A percentile compares a stretch with the other conserved stretches of the same genome.
These are phyloP conservation scores for Fraxinus anomala DNA, from an alignment of 257 asterid species.

Conservation along the genomic window DNA sequence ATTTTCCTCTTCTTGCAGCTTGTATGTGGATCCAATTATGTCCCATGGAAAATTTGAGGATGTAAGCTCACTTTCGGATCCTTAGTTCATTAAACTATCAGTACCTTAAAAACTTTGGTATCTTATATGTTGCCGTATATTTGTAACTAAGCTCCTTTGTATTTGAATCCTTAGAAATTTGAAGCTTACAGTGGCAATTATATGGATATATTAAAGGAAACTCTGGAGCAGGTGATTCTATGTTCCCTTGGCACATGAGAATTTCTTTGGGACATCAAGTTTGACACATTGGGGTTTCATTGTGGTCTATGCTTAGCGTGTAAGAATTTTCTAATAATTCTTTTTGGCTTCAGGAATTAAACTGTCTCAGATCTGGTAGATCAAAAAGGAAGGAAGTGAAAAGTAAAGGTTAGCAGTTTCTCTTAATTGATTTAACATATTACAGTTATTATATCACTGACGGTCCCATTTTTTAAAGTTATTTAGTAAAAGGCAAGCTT, in stretches of 20 bases:
- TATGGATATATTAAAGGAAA: neutral
- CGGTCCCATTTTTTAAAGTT: neutral
- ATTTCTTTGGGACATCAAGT: neutral
- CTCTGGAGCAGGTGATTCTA: conserved; percentile 3
- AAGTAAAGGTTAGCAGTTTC: neutral
- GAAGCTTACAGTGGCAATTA: conserved; percentile 1
- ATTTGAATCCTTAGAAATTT: neutral
- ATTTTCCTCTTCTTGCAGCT: conserved; percentile 1
- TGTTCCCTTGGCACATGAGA: neutral
- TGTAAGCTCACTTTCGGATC: neutral
- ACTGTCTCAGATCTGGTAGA: neutral
- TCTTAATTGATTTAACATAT: neutral
- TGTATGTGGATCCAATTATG: neutral
- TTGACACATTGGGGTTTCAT: neutral
- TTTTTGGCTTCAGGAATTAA: neutral
- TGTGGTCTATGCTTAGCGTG: neutral
- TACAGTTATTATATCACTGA: neutral
- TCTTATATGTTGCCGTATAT: neutral
- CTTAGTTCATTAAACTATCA: neutral
- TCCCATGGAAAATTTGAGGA: neutral
- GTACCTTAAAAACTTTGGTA: neutral
- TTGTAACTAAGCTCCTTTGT: neutral
- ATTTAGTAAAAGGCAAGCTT: neutral
- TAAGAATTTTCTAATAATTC: neutral
- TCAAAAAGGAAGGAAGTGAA: neutral